Evolutionary conservation across 345 rosid genomes (phyloP), one percentile per base, ranked within the genome.

Genomic region (Crucihimalaya himalaica): DNA sequence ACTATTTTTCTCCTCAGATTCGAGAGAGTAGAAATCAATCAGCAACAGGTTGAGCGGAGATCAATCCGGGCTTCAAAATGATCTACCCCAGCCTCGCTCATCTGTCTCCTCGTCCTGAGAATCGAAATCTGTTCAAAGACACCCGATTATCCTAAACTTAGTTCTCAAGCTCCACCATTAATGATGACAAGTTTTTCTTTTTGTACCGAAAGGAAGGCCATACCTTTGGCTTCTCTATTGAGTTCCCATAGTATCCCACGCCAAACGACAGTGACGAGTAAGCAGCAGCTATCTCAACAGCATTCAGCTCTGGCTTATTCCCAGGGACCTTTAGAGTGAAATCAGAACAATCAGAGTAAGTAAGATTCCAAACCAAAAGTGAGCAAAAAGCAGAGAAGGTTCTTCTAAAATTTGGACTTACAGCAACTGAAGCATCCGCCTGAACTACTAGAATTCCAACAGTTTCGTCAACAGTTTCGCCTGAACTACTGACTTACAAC

Each of bases 201-300:
- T 19, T 19, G 29, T 53, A 54, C 11, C 21, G 11, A 31, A 19
- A 0, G 25, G 8, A 28, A 73, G 45, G 43, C 47, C 35, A 52
- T 86, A 92, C 96, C 97, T 88, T 95, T 58, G 99, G 99, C 75
- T 88, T 83, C 48, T 79, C 70, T 86, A 91, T 88, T 8, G 88
- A 80, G 75, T 83, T 95, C 71, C 97, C 98, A 78, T 86, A 84
- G 81, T 87, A 95, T 82, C 98, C 99, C 50, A 95, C 81, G 11
- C 96, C 97, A n/a, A n/a, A n/a, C n/a, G n/a, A n/a, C n/a, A n/a
- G n/a, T n/a, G n/a, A n/a, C n/a, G n/a, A n/a, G n/a, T n/a, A n/a
- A n/a, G n/a, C n/a, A n/a, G n/a, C n/a, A n/a, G n/a, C n/a, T n/a
- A n/a, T n/a, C n/a, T n/a, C n/a, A n/a, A n/a, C n/a, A n/a, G n/a